These are phyloP conservation scores for Alternaria tenuissima DNA, from an alignment of 2,329 filamentous ascomycete genomes.

Conservation along the genomic window DNA sequence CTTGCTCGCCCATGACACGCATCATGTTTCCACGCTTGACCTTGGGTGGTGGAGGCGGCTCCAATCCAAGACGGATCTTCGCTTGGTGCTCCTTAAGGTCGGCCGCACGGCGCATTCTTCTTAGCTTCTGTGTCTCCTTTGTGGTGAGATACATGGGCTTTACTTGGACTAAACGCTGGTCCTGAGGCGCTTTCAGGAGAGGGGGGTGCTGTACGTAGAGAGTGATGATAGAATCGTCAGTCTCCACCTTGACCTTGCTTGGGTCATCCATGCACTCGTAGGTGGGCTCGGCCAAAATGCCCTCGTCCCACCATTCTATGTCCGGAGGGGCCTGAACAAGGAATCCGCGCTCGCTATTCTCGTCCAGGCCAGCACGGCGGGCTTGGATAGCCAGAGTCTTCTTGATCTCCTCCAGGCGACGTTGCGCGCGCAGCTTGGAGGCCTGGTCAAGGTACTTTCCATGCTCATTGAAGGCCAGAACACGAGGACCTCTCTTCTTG, in stretches of 20 bases:
- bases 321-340: conserved; percentile 83
- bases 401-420: conserved; percentile 91
- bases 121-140: conserved; percentile 89
- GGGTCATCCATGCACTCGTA: conserved; percentile 76
- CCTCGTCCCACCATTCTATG: conserved; percentile 98
- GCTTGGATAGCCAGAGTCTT: conserved; percentile 87
- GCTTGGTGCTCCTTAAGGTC: conserved; percentile 96
- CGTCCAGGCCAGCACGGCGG: conserved; percentile 90
- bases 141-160: conserved; percentile 93
- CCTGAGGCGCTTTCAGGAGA: conserved; percentile 87
- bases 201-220: conserved; percentile 93
- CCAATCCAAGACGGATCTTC: conserved; percentile 89
- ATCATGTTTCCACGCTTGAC: conserved; percentile 98
- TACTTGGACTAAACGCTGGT: conserved; percentile 77
- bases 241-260: conserved; percentile 74
- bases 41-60: conserved; percentile 90
- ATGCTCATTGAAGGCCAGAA: conserved; percentile 90
- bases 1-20: conserved; percentile 91
- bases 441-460: conserved; percentile 98
- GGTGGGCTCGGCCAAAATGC: conserved; percentile 75
- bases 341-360: conserved; percentile 92
- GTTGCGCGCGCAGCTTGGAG: conserved; percentile 85
- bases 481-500: conserved; percentile 68
- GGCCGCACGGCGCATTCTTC: conserved; percentile 87
- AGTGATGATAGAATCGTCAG: conserved; percentile 86